Evolutionary conservation across 768 basidiomycete genomes (phyloP).

Genomic region (Tylopilus felleus): DNA sequence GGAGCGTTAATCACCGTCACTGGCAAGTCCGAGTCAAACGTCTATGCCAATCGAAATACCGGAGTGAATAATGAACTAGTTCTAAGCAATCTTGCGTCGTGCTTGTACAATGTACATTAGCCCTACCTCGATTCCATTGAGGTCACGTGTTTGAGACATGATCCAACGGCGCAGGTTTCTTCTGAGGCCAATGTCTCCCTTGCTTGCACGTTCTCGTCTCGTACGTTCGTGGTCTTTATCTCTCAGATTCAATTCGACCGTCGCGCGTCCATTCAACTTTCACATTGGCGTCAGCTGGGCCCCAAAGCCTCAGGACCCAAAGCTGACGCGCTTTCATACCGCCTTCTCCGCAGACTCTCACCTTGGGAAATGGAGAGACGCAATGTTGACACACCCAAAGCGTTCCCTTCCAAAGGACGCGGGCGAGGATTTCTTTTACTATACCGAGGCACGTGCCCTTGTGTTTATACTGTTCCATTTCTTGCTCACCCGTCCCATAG

Average conservation of each 20-base stretch:
- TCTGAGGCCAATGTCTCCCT: slow-evolving; percentile 13
- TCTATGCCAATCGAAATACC: no score
- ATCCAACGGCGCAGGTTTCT: neutral
- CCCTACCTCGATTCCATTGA: neutral
- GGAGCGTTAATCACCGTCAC: no score
- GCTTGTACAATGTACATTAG: no score
- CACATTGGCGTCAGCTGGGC: slow-evolving; percentile 78
- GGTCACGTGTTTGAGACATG: slow-evolving; percentile 21
- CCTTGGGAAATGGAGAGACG: slow-evolving; percentile 69
- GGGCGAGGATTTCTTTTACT: slow-evolving; percentile 64
- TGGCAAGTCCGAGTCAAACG: no score
- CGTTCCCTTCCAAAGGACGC: slow-evolving; percentile 37
- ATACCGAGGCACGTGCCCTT: slow-evolving; percentile 57
- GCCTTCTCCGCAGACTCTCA: slow-evolving; percentile 58
- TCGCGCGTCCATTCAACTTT: slow-evolving; percentile 60
- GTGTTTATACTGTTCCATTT: neutral
- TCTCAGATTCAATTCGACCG: slow-evolving; percentile 19
- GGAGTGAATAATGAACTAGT: no score
- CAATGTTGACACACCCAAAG: slow-evolving; percentile 49
- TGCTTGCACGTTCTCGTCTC: slow-evolving; percentile 2
- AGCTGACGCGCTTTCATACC: slow-evolving; percentile 31
- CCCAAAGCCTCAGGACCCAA: slow-evolving; percentile 56
- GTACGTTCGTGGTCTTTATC: slow-evolving; percentile 2
- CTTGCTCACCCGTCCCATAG: slow-evolving; percentile 34
- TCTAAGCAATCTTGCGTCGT: no score